Evolutionary conservation across 371 early-diverging fungal species (phyloP), one percentile per base, ranked within the genome.

Genomic region (Mortierella sp.): DNA sequence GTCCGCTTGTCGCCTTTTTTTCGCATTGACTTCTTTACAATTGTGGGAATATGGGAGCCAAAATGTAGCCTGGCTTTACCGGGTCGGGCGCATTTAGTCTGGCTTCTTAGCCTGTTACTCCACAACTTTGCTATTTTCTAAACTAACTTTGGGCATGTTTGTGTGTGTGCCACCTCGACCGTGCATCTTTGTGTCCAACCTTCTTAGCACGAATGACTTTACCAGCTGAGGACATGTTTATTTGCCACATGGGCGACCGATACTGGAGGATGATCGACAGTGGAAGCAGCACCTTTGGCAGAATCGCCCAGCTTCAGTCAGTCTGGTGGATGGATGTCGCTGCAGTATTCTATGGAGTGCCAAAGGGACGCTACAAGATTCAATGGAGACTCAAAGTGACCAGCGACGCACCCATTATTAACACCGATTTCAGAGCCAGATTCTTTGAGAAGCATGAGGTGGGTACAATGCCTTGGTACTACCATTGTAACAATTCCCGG

Each of bases 241-340:
- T 81, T 16, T 57, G 53, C 2, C 77, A 82, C n/a, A 68, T 71
- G 57, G 66, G 70, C 27, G 44, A 61, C 25, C 82, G 78, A 12
- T 80, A 76, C 50, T 82, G 82, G 82, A 60, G 52, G 27, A 71
- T 74, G 48, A 31, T 70, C 4, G 60, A 59, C 16, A 73, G 68
- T n/a, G 39, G 21, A 2, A 54, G 55, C 8, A 82, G 82, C 31
- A 25, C n/a, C 13, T 80, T 73, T 53, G 80, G 82, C 21, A 59
- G 49, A 12, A 45, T 72, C 10, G 80, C 79, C 3, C 63, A 77
- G 24, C 46, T 82, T 21, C 43, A 63, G 21, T 79, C 80, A 19
- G 78, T 82, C 17, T 79, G 79, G 56, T 72, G 73, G 74, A 63
- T 82, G 60, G 78, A 79, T 67, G 79, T 80, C 5, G 43, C n/a